Percentiles rank a stretch among this genome's conserved stretches.
These are phyloP conservation scores for Elaphomyces granulatus DNA, from an alignment of 495 filamentous ascomycete genomes.

Conservation along the genomic window DNA sequence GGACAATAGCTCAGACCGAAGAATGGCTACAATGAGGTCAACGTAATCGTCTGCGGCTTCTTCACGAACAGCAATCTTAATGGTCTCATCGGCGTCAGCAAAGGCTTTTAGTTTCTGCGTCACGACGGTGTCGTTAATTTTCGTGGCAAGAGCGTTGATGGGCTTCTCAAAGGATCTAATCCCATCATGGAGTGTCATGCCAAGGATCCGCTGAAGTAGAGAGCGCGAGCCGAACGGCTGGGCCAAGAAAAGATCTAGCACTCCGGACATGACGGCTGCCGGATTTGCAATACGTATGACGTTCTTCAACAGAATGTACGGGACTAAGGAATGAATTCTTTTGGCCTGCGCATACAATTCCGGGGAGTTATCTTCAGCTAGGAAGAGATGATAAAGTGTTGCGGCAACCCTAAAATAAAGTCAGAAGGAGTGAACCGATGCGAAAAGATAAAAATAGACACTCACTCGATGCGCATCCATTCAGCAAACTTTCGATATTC, in stretches of 20 bases:
- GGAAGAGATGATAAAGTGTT: conserved; percentile 91
- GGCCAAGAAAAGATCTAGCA: conserved; percentile 88
- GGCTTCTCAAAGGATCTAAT: conserved; percentile 70
- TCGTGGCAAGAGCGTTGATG: conserved; percentile 58
- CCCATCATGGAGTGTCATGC: conserved; percentile 79
- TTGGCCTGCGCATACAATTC: conserved; percentile 91
- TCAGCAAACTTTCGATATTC: conserved; percentile 98
- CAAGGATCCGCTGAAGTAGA: conserved; percentile 83
- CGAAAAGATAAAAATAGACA: too few relatives aligned
- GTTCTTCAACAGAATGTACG: conserved; percentile 87
- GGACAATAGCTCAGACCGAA: conserved; percentile 56
- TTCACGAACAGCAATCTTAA: conserved; percentile 57
- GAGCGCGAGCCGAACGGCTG: conserved; percentile 86
- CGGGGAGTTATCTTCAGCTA: conserved; percentile 94
- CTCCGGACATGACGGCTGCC: conserved; percentile 82
- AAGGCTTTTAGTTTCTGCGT: conserved; percentile 70
- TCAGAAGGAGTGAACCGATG: too few relatives aligned
- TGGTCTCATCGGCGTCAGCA: conserved; percentile 51
- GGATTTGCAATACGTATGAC: conserved; percentile 93
- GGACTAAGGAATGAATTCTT: conserved; percentile 82
- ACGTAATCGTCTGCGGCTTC: conserved; percentile 56
- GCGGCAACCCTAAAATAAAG: conserved; percentile 58
- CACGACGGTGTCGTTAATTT: conserved; percentile 68
- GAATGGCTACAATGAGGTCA: conserved; percentile 72
- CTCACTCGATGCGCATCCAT: conserved; percentile 85